Conservation (phyloP, 2,329 filamentous ascomycete genomes). For the Ceratocystis destructans region DNA sequence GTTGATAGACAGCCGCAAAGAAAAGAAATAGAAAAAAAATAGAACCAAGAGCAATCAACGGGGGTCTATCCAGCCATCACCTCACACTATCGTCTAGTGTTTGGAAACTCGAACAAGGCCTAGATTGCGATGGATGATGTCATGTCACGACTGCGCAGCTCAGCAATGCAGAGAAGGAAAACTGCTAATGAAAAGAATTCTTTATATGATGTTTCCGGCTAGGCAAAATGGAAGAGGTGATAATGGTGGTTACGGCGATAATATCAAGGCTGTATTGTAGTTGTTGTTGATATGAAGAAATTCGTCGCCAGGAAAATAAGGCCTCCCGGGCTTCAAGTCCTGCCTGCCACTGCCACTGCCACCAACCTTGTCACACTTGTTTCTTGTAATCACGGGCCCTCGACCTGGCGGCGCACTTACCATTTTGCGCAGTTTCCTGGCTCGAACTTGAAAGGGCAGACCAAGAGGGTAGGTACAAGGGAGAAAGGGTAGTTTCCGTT, state of each 20-base stretch:
- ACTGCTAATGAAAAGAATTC: background rate
- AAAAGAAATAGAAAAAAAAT: background rate
- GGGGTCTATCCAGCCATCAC: background rate
- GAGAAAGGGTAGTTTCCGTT: background rate
- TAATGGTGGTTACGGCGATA: background rate
- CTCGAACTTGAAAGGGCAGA: background rate
- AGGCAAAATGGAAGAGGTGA: background rate
- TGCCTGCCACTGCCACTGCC: background rate
- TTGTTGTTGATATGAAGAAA: background rate
- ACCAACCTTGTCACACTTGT: background rate
- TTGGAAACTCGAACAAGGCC: background rate
- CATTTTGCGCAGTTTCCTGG: background rate
- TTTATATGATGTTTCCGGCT: background rate
- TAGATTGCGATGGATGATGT: conserved; percentile 11
- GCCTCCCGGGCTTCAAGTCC: no score
- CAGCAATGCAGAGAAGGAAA: background rate
- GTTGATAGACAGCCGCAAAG: background rate
- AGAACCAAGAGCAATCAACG: background rate
- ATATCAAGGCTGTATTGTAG: background rate
- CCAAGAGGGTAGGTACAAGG: background rate
- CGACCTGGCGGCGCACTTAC: background rate
- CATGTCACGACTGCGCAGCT: conserved; percentile 5
- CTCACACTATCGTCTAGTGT: background rate
- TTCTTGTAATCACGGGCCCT: background rate
- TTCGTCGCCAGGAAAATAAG: background rate